Percentiles rank a stretch among this genome's conserved stretches.
These are phyloP conservation scores for Stephanodiscus minutulus DNA, from an alignment of 108 stramenopile species.

Conservation along the genomic window DNA sequence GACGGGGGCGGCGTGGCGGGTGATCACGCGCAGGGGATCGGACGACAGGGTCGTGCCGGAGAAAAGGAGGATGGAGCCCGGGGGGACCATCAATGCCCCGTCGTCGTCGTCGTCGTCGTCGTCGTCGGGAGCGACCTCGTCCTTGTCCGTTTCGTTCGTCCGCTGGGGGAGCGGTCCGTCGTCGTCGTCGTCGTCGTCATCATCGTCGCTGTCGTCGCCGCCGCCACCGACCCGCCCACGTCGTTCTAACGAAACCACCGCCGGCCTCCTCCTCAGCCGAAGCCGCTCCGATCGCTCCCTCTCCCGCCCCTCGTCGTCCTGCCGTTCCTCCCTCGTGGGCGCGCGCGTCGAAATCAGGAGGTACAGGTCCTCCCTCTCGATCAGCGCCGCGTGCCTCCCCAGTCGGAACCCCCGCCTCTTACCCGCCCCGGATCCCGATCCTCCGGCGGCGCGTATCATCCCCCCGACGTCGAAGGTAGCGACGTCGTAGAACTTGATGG, in stretches of 20 bases:
- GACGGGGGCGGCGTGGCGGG: constrained; percentile 83
- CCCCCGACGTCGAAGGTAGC: constrained; percentile 86
- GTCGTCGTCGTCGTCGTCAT: neutral
- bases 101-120: constrained; percentile 10
- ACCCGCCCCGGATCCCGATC: neutral
- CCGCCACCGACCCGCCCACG: too few species aligned
- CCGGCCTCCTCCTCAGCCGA: too few species aligned
- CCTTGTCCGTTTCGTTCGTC: constrained; percentile 7
- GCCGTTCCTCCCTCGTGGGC: constrained; percentile 33
- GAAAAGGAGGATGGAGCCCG: constrained; percentile 58
- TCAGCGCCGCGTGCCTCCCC: constrained; percentile 57
- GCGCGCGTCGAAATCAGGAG: constrained; percentile 37
- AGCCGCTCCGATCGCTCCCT: constrained; percentile 20
- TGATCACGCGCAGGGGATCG: constrained; percentile 60
- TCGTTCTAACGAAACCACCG: too few species aligned
- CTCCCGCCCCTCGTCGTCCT: constrained; percentile 8
- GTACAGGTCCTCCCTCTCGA: constrained; percentile 42
- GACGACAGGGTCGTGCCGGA: constrained; percentile 50
- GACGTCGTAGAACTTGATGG: constrained; percentile 97
- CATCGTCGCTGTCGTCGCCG: too few species aligned
- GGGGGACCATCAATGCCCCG: constrained; percentile 11
- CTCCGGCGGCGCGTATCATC: constrained; percentile 64
- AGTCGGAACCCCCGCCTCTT: constrained; percentile 15
- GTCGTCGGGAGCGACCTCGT: neutral
- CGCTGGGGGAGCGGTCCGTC: constrained; percentile 26